Conservation (phyloP, 148 eudicot genomes). For the Rhododendron vialii region DNA sequence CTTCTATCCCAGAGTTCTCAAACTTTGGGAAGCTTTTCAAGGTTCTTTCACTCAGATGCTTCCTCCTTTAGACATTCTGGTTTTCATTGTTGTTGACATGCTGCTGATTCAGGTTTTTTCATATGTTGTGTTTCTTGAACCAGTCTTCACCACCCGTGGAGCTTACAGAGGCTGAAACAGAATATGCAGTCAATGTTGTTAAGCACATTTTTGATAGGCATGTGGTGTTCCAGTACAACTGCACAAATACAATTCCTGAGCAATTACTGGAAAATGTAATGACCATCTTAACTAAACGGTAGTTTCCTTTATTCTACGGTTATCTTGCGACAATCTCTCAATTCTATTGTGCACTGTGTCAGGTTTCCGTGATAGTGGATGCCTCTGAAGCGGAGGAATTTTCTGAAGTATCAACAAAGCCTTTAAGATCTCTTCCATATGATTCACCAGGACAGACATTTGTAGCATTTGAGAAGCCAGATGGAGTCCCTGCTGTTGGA, state of each 20-base stretch:
- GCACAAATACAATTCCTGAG: constrained; percentile 95
- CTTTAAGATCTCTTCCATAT: constrained; percentile 82
- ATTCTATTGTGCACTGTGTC: constrained; percentile 17
- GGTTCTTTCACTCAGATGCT: constrained; percentile 38
- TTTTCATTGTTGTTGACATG: background rate
- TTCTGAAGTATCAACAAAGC: constrained; percentile 62
- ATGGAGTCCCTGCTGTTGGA: constrained; percentile 77
- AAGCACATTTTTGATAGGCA: constrained; percentile 87
- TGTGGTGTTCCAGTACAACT: constrained; percentile 94
- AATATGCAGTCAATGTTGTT: constrained; percentile 89
- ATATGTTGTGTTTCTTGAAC: constrained; percentile 11
- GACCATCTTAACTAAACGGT: background rate
- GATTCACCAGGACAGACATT: constrained; percentile 90
- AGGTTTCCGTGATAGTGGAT: constrained; percentile 90
- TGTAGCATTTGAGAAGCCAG: constrained; percentile 89
- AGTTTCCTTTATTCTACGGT: background rate
- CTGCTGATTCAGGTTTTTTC: background rate
- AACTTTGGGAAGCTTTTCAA: constrained; percentile 87
- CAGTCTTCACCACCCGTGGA: constrained; percentile 93
- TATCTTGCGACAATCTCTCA: constrained; percentile 6
- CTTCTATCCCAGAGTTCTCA: constrained; percentile 79
- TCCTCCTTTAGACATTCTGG: background rate
- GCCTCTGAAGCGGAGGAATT: constrained; percentile 98
- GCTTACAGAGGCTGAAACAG: constrained; percentile 98
- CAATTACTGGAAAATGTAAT: constrained; percentile 88